A percentile compares a stretch with the other conserved stretches of the same genome.
Conservation (phyloP, 1,139 yeast species). For the Tardiomyces digboiensis region DNA sequence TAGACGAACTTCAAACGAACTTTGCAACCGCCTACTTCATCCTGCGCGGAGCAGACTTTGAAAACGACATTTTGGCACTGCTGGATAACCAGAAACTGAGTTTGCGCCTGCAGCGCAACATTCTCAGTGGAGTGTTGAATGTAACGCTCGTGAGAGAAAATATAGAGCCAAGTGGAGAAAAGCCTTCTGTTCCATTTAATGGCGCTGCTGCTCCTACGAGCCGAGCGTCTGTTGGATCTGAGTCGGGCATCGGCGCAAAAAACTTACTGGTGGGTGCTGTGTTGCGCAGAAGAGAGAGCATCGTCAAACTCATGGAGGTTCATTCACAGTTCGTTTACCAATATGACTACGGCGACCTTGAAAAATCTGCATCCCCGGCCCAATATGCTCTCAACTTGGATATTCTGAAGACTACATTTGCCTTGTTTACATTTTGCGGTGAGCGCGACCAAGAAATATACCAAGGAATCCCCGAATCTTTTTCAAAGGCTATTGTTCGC, state of each 20-base stretch:
- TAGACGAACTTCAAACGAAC: slow-evolving; percentile 16
- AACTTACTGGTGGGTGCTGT: not conserved
- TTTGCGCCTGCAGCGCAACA: slow-evolving; percentile 11
- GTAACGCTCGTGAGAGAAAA: slow-evolving; percentile 2
- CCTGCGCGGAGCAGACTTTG: slow-evolving; percentile 8
- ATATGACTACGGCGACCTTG: not conserved
- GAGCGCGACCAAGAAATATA: not conserved
- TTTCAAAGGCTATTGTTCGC: slow-evolving; percentile 8
- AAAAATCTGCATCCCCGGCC: not conserved
- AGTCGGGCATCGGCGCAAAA: not conserved
- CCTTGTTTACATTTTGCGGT: not conserved
- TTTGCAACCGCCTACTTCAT: slow-evolving; percentile 13
- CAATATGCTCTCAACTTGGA: not conserved
- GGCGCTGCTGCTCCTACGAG: not conserved
- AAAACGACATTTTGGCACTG: slow-evolving; percentile 11
- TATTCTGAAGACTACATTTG: not conserved
- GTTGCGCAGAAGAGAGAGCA: not conserved
- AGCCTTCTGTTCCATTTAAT: not conserved
- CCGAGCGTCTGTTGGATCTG: not conserved
- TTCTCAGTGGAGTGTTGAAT: slow-evolving; percentile 12
- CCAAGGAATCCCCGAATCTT: slow-evolving; percentile 1
- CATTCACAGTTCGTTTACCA: not conserved
- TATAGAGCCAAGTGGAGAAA: not conserved
- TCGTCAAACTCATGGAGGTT: not conserved
- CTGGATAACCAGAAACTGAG: slow-evolving; percentile 7